Evolutionary conservation across 176 grass and related monocot species (phyloP).

Genomic region (Oryza glaberrima): DNA sequence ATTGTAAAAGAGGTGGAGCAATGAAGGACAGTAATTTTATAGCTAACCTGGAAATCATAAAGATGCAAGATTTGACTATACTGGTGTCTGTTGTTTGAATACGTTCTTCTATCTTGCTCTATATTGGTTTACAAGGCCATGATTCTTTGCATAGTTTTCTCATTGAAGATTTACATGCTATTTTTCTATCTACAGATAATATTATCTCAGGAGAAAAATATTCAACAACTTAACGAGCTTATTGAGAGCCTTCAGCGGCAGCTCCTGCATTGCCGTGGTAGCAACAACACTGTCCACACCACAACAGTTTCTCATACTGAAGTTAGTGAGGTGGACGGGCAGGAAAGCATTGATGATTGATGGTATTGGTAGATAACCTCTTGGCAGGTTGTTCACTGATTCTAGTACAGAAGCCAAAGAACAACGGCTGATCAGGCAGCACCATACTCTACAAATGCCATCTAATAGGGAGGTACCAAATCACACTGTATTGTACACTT

Average conservation of each 20-base stretch:
- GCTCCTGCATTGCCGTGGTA: conserved; percentile 70
- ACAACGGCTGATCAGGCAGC: conserved; percentile 5
- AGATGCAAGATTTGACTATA: neutral
- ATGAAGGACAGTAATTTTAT: too few species aligned
- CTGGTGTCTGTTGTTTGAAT: neutral
- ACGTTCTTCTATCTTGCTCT: neutral
- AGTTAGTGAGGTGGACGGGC: conserved; percentile 49
- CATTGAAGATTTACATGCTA: neutral
- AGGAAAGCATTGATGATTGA: conserved; percentile 59
- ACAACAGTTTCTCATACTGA: conserved; percentile 35
- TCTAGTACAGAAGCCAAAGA: conserved; percentile 38
- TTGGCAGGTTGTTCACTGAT: neutral
- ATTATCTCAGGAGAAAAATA: conserved; percentile 76
- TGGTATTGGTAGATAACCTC: conserved; percentile 25
- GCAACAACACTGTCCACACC: conserved; percentile 53
- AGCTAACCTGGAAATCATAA: neutral
- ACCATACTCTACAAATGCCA: neutral
- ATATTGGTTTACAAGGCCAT: neutral
- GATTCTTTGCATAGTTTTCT: conserved; percentile 6
- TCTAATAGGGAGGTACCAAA: conserved; percentile 21
- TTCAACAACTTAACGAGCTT: conserved; percentile 71
- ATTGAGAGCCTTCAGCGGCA: conserved; percentile 78
- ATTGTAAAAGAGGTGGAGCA: neutral
- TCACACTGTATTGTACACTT: conserved; percentile 34
- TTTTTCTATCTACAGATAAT: conserved; percentile 62